These are phyloP conservation scores for Trichoderma cornu-damae DNA, from an alignment of 2,329 filamentous ascomycete genomes.

Conservation along the genomic window DNA sequence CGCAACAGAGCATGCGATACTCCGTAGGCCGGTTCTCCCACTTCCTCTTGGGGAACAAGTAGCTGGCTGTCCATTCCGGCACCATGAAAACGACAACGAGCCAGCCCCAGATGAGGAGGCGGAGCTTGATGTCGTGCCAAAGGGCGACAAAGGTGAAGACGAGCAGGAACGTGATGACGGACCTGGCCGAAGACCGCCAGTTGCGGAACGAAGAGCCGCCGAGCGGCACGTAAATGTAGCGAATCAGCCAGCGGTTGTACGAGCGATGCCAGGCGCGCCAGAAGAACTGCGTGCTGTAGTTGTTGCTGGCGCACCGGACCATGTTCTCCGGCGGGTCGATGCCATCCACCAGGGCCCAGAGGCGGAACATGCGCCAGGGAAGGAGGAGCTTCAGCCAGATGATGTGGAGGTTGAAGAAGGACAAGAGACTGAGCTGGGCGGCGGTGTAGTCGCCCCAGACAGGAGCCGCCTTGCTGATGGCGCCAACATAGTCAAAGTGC, in stretches of 20 bases:
- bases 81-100: slow-evolving; percentile 89
- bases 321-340: slow-evolving; percentile 98
- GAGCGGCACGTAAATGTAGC: slow-evolving; percentile 90
- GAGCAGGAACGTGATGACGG: slow-evolving; percentile 68
- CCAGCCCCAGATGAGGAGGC: slow-evolving; percentile 94
- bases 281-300: slow-evolving; percentile 84
- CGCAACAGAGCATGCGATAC: slow-evolving; percentile 74
- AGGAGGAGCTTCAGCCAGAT: slow-evolving; percentile 97
- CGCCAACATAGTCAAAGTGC: slow-evolving; percentile 89
- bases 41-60: slow-evolving; percentile 65
- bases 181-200: slow-evolving; percentile 46
- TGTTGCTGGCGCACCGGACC: slow-evolving; percentile 92
- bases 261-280: slow-evolving; percentile 96
- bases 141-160: slow-evolving; percentile 96
- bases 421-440: slow-evolving; percentile 81
- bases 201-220: slow-evolving; percentile 60
- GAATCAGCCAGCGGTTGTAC: slow-evolving; percentile 90
- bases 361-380: slow-evolving; percentile 95
- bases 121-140: slow-evolving; percentile 95
- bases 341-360: slow-evolving; percentile 89
- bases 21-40: slow-evolving; percentile 65
- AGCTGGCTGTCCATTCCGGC: slow-evolving; percentile 70
- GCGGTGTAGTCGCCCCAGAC: slow-evolving; percentile 80
- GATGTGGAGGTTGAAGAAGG: slow-evolving; percentile 92
- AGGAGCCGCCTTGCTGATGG: slow-evolving; percentile 77